phyloP scores from a whole-genome alignment of 208 protist species.

The Balamuthia mandrillaris region DNA sequence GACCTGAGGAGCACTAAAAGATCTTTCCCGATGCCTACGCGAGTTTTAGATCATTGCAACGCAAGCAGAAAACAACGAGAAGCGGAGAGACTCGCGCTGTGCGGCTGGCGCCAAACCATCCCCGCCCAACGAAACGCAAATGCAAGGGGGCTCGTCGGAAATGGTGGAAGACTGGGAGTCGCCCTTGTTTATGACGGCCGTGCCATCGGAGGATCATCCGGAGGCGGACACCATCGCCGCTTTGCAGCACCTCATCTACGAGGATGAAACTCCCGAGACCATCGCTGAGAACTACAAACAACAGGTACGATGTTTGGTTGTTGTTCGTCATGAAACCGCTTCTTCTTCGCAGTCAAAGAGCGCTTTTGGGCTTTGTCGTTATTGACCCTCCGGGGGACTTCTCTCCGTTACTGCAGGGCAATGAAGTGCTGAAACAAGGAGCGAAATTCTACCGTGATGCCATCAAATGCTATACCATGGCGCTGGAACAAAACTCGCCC shows the following conservation, averaged over 20 bases:
- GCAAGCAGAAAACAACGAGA: too few species aligned
- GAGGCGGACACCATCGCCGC: background rate
- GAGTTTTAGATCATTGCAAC: too few species aligned
- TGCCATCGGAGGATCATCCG: background rate
- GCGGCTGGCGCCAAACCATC: too few species aligned
- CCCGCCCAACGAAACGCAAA: too few species aligned
- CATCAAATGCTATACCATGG: background rate
- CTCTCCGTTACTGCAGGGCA: too few species aligned
- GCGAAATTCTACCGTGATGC: constrained; percentile 25
- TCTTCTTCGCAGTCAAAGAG: background rate
- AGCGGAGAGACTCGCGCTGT: too few species aligned
- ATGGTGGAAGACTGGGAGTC: constrained; percentile 22
- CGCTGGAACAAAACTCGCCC: constrained; percentile 7
- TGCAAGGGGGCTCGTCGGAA: too few species aligned
- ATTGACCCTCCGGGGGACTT: too few species aligned
- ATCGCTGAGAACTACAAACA: constrained; percentile 18
- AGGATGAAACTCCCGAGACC: background rate
- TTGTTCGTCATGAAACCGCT: background rate
- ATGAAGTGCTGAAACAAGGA: background rate
- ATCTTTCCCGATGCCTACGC: too few species aligned
- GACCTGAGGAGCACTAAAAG: too few species aligned
- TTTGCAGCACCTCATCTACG: background rate
- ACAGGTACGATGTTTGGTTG: background rate
- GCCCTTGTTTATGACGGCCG: constrained; percentile 14
- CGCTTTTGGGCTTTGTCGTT: too few species aligned